phyloP scores from a whole-genome alignment of 2,329 filamentous ascomycete species.

The Claviceps humidiphila region DNA sequence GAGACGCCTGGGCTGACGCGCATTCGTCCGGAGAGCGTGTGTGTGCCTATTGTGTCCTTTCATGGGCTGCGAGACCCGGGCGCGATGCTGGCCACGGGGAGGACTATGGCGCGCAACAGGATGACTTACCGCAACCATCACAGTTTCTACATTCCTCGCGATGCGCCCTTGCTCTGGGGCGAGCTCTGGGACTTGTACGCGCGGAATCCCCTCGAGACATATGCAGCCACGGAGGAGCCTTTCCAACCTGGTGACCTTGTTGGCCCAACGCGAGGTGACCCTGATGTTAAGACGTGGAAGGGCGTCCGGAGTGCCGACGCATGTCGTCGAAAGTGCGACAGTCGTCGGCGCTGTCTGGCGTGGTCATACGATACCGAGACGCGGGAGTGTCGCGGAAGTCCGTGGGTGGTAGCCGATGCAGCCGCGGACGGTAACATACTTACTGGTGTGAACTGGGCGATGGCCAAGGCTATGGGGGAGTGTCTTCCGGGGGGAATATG shows the following conservation, averaged over 20 bases:
- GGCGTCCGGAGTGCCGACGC: conserved; percentile 25
- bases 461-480: conserved; percentile 13
- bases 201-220: conserved; percentile 23
- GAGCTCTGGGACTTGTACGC: conserved; percentile 38
- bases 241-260: conserved; percentile 33
- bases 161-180: conserved; percentile 33
- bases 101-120: conserved; percentile 22
- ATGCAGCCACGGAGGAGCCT: conserved; percentile 15
- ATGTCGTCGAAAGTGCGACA: conserved; percentile 29
- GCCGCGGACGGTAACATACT: conserved; percentile 4
- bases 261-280: conserved; percentile 32
- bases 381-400: conserved; percentile 30
- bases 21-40: conserved; percentile 36
- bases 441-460: conserved; percentile 21
- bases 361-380: conserved; percentile 34
- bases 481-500: not conserved
- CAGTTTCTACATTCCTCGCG: not conserved
- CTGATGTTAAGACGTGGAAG: conserved; percentile 17
- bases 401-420: conserved; percentile 35
- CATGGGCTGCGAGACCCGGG: conserved; percentile 33
- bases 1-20: conserved; percentile 35
- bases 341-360: conserved; percentile 30
- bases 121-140: not conserved
- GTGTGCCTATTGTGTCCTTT: conserved; percentile 40
- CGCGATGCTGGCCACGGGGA: conserved; percentile 32